Percentiles rank a stretch among this genome's conserved stretches.
Evolutionary conservation across 2,329 filamentous ascomycete species (phyloP).

Genomic region (Fusarium fracticaudum): DNA sequence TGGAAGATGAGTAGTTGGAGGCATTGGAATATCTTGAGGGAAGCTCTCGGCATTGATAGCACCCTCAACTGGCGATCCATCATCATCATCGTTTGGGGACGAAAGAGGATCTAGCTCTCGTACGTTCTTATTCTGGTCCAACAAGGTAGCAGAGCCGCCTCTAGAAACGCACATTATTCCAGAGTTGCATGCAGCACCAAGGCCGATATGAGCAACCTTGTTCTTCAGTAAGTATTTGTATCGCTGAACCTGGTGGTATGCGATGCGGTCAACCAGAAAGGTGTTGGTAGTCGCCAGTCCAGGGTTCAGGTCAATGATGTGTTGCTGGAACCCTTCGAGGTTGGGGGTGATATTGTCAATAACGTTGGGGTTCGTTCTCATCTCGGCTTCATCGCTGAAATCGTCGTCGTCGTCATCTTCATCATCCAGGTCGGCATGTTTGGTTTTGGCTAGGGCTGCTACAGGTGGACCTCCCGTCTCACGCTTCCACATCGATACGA

Average conservation of each 20-base stretch:
- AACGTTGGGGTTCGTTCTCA: conserved; percentile 70
- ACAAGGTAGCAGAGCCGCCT: conserved; percentile 71
- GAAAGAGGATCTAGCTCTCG: conserved; percentile 67
- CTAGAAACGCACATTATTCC: conserved; percentile 70
- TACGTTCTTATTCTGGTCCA: conserved; percentile 68
- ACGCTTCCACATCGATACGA: conserved; percentile 62
- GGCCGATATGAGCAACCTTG: conserved; percentile 74
- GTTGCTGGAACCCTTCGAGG: conserved; percentile 77
- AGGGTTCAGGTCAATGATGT: conserved; percentile 80
- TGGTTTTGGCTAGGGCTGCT: conserved; percentile 54
- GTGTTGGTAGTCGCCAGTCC: conserved; percentile 63
- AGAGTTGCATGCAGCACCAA: conserved; percentile 69
- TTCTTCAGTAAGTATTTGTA: conserved; percentile 80
- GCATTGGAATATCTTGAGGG: conserved; percentile 81
- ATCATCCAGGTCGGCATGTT: conserved; percentile 47
- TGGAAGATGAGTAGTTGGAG: conserved; percentile 79
- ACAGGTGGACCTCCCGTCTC: conserved; percentile 63
- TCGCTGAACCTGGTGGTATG: conserved; percentile 79
- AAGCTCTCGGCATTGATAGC: conserved; percentile 78
- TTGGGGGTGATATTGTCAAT: conserved; percentile 77
- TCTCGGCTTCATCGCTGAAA: conserved; percentile 64
- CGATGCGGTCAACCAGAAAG: conserved; percentile 82
- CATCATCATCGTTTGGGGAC: conserved; percentile 66
- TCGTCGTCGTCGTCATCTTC: conserved; percentile 68
- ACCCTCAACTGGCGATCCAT: conserved; percentile 74